phyloP scores from a whole-genome alignment of 2,329 filamentous ascomycete genomes.

The Penicillium sp. region DNA sequence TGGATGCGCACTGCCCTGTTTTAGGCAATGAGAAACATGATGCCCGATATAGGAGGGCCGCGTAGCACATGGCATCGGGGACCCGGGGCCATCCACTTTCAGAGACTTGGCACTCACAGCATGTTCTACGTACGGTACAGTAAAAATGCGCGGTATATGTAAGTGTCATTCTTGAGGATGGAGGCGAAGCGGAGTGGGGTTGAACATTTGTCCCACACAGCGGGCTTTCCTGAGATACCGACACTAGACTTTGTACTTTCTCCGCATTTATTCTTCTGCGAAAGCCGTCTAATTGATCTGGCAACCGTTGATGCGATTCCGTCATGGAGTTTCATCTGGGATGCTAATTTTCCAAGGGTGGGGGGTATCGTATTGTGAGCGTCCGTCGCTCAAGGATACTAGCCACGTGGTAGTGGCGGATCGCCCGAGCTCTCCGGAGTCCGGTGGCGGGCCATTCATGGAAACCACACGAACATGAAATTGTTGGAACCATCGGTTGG shows the following conservation, averaged over 20 bases:
- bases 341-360: not conserved
- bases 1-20: not conserved
- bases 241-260: not conserved
- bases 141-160: not conserved
- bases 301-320: not conserved
- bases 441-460: not conserved
- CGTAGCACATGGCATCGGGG: constrained; percentile 3
- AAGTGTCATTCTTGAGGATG: not conserved
- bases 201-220: not conserved
- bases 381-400: not conserved
- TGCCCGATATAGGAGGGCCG: not conserved
- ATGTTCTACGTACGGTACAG: not conserved
- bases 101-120: not conserved
- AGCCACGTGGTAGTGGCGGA: constrained; percentile 2
- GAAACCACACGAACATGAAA: not conserved
- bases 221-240: not conserved
- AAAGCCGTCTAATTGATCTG: not conserved
- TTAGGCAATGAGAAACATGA: not conserved
- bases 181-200: not conserved
- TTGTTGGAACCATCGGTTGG: too few relatives aligned
- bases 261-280: too few relatives aligned
- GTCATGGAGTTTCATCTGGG: not conserved
- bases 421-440: not conserved
- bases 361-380: not conserved
- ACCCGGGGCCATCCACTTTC: not conserved